phyloP scores from a whole-genome alignment of 352 stramenopile species.

The Phytophthora cajani region DNA sequence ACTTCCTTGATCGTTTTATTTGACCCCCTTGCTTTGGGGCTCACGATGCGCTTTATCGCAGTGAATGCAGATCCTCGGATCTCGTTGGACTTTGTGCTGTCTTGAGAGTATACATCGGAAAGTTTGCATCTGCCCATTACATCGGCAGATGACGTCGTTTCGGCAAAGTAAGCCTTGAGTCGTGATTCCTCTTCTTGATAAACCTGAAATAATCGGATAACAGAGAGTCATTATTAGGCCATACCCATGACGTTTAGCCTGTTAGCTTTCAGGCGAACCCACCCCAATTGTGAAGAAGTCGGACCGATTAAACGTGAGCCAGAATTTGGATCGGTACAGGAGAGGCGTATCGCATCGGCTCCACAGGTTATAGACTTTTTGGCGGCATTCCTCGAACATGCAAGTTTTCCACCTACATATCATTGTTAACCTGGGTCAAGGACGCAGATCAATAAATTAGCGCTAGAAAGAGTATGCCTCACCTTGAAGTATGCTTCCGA shows the following conservation, averaged over 20 bases:
- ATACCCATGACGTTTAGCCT: background rate
- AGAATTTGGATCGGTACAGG: slow-evolving; percentile 84
- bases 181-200: slow-evolving; percentile 71
- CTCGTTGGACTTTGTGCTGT: slow-evolving; percentile 16
- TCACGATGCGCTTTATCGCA: slow-evolving; percentile 24
- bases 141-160: slow-evolving; percentile 7
- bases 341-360: slow-evolving; percentile 67
- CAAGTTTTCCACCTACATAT: slow-evolving; percentile 62
- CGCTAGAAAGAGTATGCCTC: background rate
- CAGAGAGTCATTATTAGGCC: background rate
- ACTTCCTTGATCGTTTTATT: slow-evolving; percentile 26
- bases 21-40: slow-evolving; percentile 5
- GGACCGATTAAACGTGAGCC: slow-evolving; percentile 72
- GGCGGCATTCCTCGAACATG: slow-evolving; percentile 59
- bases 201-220: slow-evolving; percentile 40
- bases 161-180: slow-evolving; percentile 18
- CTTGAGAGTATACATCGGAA: slow-evolving; percentile 5
- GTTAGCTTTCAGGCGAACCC: slow-evolving; percentile 15
- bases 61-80: slow-evolving; percentile 15
- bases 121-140: slow-evolving; percentile 5
- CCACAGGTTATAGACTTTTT: slow-evolving; percentile 79
- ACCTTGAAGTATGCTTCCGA: slow-evolving; percentile 67
- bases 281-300: slow-evolving; percentile 86
- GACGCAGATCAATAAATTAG: background rate
- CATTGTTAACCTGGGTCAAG: background rate